These are phyloP conservation scores for Phenoliferia sp. DNA, from an alignment of 1,284 basidiomycete genomes.

Conservation along the genomic window DNA sequence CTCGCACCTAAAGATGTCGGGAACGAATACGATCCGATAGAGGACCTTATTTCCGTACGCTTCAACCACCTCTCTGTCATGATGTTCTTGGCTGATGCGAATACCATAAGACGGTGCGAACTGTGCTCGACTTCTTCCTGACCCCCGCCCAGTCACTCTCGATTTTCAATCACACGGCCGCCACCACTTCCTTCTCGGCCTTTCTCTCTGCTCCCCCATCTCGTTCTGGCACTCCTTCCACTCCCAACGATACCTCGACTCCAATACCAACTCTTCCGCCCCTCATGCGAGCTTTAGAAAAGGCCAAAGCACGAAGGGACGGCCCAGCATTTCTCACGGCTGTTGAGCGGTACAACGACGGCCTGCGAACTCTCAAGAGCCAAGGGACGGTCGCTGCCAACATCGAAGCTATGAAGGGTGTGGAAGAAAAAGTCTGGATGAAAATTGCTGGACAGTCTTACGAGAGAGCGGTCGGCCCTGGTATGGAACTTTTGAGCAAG, in stretches of 20 bases:
- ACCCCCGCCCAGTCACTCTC: conserved; percentile 27
- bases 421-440: conserved; percentile 45
- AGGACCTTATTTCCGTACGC: conserved; percentile 40
- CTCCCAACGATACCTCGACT: conserved; percentile 12
- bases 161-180: conserved; percentile 30
- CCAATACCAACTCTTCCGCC: conserved; percentile 28
- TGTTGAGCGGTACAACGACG: conserved; percentile 49
- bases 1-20: conserved; percentile 39
- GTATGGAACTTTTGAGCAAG: conserved; percentile 46
- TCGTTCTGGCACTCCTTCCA: conserved; percentile 9
- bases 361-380: conserved; percentile 43
- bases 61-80: too few relatives aligned
- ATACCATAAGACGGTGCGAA: conserved; percentile 41
- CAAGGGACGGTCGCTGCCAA: conserved; percentile 40
- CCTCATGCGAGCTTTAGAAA: conserved; percentile 49
- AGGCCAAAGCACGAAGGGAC: conserved; percentile 49
- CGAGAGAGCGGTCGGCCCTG: conserved; percentile 51
- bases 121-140: conserved; percentile 31
- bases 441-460: conserved; percentile 52
- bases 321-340: conserved; percentile 49
- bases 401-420: conserved; percentile 36
- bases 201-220: conserved; percentile 26
- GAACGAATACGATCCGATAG: conserved; percentile 46
- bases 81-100: conserved; percentile 35
- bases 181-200: conserved; percentile 27